phyloP scores from a whole-genome alignment of 768 basidiomycete genomes.

The Suillus paluster region DNA sequence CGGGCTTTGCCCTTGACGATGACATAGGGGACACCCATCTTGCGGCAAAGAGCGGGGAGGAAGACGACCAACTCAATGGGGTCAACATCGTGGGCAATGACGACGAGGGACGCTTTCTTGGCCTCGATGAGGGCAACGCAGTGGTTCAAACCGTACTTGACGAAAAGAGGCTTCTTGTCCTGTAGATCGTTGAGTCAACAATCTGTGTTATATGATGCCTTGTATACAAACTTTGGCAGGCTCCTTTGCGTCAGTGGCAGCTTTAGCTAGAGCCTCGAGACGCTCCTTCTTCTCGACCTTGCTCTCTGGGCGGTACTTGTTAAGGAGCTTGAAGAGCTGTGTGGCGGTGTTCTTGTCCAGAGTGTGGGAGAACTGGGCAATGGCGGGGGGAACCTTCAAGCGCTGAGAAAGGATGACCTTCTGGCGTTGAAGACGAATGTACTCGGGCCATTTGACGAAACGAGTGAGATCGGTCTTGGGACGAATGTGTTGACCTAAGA shows the following conservation, averaged over 20 bases:
- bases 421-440: conserved; percentile 96
- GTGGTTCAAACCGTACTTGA: conserved; percentile 98
- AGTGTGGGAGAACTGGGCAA: conserved; percentile 96
- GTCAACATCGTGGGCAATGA: conserved; percentile 98
- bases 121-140: conserved; percentile 93
- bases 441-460: conserved; percentile 99
- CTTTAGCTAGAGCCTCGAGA: conserved; percentile 76
- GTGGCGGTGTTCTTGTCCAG: conserved; percentile 99
- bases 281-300: conserved; percentile 98
- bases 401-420: conserved; percentile 98
- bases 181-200: conserved; percentile 26
- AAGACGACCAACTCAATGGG: conserved; percentile 99
- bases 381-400: conserved; percentile 97
- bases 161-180: conserved; percentile 96
- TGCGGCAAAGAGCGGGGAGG: conserved; percentile 97
- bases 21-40: conserved; percentile 99
- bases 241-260: conserved; percentile 80
- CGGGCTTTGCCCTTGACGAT: conserved; percentile 99
- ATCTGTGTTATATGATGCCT: background rate
- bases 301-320: conserved; percentile 96
- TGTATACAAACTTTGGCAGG: conserved; percentile 49
- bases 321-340: conserved; percentile 95
- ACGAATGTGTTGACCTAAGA: conserved; percentile 90
- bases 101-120: conserved; percentile 95
- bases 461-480: conserved; percentile 90